These are phyloP conservation scores for Hypomontagnella monticulosa DNA, from an alignment of 495 filamentous ascomycete species.

Conservation along the genomic window DNA sequence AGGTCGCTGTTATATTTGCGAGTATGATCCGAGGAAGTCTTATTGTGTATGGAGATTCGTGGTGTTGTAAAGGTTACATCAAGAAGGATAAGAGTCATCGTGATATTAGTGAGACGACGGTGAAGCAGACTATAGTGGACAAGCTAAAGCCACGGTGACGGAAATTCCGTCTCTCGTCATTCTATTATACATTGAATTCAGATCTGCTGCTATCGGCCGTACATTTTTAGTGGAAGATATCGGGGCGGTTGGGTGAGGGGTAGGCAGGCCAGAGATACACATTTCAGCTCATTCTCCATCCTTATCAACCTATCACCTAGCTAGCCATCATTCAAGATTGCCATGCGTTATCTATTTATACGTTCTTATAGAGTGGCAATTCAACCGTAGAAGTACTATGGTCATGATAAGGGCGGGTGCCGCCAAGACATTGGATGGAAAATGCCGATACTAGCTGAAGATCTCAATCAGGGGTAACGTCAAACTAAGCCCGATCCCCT, in stretches of 20 bases:
- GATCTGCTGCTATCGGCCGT: not conserved
- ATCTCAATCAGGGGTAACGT: constrained; percentile 23
- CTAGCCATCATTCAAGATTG: constrained; percentile 15
- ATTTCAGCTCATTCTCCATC: constrained; percentile 6
- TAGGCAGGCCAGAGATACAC: constrained; percentile 21
- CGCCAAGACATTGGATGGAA: constrained; percentile 22
- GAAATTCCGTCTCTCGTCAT: not conserved
- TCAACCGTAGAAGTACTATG: constrained; percentile 14
- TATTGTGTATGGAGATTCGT: not conserved
- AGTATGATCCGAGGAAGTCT: no score
- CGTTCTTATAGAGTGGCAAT: constrained; percentile 15
- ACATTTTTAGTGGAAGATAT: constrained; percentile 2
- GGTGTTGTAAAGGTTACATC: not conserved
- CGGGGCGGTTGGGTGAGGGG: constrained; percentile 14
- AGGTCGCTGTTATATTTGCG: no score
- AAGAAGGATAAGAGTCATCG: no score
- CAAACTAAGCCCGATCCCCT: constrained; percentile 5
- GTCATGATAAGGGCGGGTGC: constrained; percentile 17
- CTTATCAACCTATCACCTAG: constrained; percentile 25
- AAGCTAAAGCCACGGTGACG: not conserved
- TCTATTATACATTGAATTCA: not conserved
- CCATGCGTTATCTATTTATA: constrained; percentile 20
- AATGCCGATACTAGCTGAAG: constrained; percentile 16
- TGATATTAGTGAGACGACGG: no score
- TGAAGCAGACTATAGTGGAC: no score